Evolutionary conservation across 2,329 filamentous ascomycete genomes (phyloP).

Genomic region (Cladosporium sp.): DNA sequence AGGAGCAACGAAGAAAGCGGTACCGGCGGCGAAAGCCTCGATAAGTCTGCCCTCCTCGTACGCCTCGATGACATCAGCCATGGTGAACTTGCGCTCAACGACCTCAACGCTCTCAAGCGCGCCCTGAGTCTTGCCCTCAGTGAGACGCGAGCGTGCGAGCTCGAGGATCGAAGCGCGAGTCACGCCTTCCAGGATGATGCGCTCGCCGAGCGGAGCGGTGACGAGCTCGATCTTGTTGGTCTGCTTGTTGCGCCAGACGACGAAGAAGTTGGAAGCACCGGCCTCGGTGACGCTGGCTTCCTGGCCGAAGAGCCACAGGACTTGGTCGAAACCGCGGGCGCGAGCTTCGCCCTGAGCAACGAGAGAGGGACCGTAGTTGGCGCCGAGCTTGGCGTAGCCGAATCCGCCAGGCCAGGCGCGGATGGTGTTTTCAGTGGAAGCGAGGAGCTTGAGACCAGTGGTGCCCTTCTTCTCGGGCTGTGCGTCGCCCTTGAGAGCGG

Average conservation of each 20-base stretch:
- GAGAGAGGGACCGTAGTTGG: slow-evolving; percentile 85
- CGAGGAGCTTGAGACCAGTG: slow-evolving; percentile 8
- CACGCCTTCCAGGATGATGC: slow-evolving; percentile 81
- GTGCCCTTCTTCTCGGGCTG: slow-evolving; percentile 13
- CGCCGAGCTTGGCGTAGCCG: slow-evolving; percentile 86
- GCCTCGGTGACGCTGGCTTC: slow-evolving; percentile 82
- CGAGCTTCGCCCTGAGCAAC: slow-evolving; percentile 73
- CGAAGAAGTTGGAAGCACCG: slow-evolving; percentile 87
- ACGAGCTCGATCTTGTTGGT: slow-evolving; percentile 61
- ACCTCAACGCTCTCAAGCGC: slow-evolving; percentile 54
- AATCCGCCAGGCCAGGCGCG: slow-evolving; percentile 92
- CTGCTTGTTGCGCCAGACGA: slow-evolving; percentile 67
- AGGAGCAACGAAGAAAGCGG: slow-evolving; percentile 58
- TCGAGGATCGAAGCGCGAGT: slow-evolving; percentile 79
- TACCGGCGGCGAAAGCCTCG: slow-evolving; percentile 83
- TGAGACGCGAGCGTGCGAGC: slow-evolving; percentile 61
- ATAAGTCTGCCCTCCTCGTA: slow-evolving; percentile 69
- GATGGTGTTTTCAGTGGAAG: slow-evolving; percentile 73
- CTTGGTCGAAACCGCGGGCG: slow-evolving; percentile 73
- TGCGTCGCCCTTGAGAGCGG: slow-evolving; percentile 25
- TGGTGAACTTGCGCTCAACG: slow-evolving; percentile 78
- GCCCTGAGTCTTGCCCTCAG: slow-evolving; percentile 23
- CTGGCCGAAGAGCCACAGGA: slow-evolving; percentile 86
- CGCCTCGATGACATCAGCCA: slow-evolving; percentile 70
- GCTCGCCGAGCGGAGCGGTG: slow-evolving; percentile 75